Evolutionary conservation across 331 rosid genomes (phyloP), one percentile per base, ranked within the genome.

Genomic region (Quercus tomentella): DNA sequence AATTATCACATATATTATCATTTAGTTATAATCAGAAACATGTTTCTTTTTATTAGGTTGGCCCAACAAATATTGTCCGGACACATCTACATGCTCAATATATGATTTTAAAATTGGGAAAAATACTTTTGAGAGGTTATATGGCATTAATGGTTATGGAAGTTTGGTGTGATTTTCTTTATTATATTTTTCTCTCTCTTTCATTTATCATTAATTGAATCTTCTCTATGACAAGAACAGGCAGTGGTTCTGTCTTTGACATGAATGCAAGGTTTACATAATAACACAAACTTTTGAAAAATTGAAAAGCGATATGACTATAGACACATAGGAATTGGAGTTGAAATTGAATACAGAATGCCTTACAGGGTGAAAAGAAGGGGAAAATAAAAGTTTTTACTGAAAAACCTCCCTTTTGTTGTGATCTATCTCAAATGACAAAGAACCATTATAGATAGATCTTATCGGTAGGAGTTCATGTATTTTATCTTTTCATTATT

Each of bases 321-420:
- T 17, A 18, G 43, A 65, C 5, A 30, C 5, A 15, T 28, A 65
- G 45, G 70, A 65, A 7, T 65, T 65, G 18, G 12, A 31, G 18
- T 65, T 65, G 45, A 65, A 7, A 7, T 31, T 65, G 15, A 28
- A 65, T 17, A 28, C 21, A 4, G 8, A 65, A 21, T 17, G 12
- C 23, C 41, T 65, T 65, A 23, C 22, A 30, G 45, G 45, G 33
- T 65, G 22, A 30, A 4, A 30, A 58, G 66, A 30, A 72, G 66
- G 72, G 74, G 57, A 56, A 56, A 60, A 23, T 41, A 72, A 75
- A 73, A 65, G 56, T 57, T 57, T 31, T 55, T 55, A 56, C 37
- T 80, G 31, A 74, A 15, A 56, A 70, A 16, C 69, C 69, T 75
- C 12, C 37, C 61, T 26, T 77, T 66, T 68, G 33, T 58, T 74